These are phyloP conservation scores for Rutidosis leptorrhynchoides DNA, from an alignment of 129 eudicot genomes.

Conservation along the genomic window DNA sequence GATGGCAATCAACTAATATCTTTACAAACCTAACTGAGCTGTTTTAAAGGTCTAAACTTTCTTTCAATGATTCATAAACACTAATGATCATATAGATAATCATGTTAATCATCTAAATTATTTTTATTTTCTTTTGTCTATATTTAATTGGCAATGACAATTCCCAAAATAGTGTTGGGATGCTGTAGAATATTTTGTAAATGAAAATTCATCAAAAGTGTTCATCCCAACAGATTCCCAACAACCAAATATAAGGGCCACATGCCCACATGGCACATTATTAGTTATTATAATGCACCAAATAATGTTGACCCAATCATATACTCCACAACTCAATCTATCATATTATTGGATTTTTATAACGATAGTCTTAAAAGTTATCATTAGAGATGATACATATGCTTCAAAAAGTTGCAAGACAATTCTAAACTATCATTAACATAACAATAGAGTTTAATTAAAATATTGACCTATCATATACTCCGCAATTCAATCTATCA, in stretches of 20 bases:
- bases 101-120: neutral
- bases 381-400: too few relatives aligned
- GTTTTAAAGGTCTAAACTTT: neutral
- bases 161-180: constrained; percentile 7
- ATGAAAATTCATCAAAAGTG: constrained; percentile 7
- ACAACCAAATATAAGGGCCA: constrained; percentile 21
- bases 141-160: neutral
- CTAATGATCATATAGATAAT: neutral
- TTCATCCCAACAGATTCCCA: constrained; percentile 6
- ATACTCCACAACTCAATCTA: neutral
- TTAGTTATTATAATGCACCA: neutral
- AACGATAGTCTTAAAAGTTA: too few relatives aligned
- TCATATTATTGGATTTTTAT: neutral
- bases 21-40: neutral
- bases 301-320: neutral
- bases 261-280: too few relatives aligned
- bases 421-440: neutral
- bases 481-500: neutral
- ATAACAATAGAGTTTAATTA: too few relatives aligned
- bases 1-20: neutral
- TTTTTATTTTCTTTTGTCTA: too few relatives aligned
- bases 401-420: too few relatives aligned
- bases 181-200: constrained; percentile 9
- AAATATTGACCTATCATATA: neutral
- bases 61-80: neutral